These are phyloP conservation scores for Fusarium sambucinum DNA, from an alignment of 2,329 filamentous ascomycete species.

Conservation along the genomic window DNA sequence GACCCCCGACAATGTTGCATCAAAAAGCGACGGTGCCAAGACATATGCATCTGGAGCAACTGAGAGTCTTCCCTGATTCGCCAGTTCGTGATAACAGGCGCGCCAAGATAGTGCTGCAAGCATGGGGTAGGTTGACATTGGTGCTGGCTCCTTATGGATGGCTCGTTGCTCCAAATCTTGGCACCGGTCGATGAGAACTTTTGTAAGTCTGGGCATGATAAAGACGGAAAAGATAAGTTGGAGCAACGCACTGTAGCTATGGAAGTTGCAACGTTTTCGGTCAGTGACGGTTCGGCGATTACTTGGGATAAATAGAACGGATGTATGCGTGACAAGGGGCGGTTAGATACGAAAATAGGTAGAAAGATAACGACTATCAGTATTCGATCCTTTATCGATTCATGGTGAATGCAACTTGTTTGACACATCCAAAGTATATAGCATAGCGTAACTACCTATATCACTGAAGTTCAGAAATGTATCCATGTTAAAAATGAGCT, in stretches of 20 bases:
- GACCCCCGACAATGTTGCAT: slow-evolving; percentile 25
- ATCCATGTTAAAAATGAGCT: no score
- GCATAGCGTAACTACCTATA: no score
- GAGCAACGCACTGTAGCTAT: not conserved
- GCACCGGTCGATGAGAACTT: slow-evolving; percentile 34
- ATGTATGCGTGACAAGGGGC: slow-evolving; percentile 6
- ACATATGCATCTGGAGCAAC: slow-evolving; percentile 9
- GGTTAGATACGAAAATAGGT: slow-evolving; percentile 24
- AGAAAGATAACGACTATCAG: not conserved
- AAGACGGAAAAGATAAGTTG: slow-evolving; percentile 33
- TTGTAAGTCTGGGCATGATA: slow-evolving; percentile 40
- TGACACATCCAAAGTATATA: not conserved
- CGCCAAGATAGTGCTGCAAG: slow-evolving; percentile 21
- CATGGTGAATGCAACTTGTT: not conserved
- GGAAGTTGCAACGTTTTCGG: not conserved
- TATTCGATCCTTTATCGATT: not conserved
- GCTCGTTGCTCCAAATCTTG: slow-evolving; percentile 16
- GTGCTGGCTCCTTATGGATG: slow-evolving; percentile 12
- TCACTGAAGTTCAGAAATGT: not conserved
- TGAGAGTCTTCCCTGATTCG: slow-evolving; percentile 20
- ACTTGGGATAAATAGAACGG: not conserved
- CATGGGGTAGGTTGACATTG: slow-evolving; percentile 11
- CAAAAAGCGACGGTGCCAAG: slow-evolving; percentile 21
- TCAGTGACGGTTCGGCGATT: not conserved
- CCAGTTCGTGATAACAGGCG: slow-evolving; percentile 36